Percentiles rank a stretch among this genome's conserved stretches.
Evolutionary conservation across 768 basidiomycete species (phyloP).

Genomic region (Tricholoma matsutake): DNA sequence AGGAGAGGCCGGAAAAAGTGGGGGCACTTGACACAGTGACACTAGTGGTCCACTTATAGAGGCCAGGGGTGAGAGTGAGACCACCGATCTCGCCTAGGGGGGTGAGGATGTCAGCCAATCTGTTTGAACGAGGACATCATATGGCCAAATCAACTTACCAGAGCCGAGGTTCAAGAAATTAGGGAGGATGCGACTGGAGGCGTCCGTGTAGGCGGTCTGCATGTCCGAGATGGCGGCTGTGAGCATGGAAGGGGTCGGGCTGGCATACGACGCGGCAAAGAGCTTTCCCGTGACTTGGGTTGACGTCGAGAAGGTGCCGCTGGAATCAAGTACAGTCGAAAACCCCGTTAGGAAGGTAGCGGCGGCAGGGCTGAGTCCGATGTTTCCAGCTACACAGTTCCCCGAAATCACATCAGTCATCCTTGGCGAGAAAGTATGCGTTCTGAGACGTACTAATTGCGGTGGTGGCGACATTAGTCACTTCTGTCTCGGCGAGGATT

Average conservation of each 20-base stretch:
- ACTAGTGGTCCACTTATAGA: too few relatives aligned
- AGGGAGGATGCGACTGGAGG: conserved; percentile 12
- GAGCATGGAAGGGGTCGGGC: conserved; percentile 19
- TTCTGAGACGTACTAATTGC: not conserved
- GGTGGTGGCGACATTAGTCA: not conserved
- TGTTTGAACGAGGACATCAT: not conserved
- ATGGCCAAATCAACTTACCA: conserved; percentile 8
- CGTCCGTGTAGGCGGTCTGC: conserved; percentile 20
- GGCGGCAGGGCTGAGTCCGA: conserved; percentile 21
- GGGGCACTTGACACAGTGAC: too few relatives aligned
- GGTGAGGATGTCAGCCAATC: not conserved
- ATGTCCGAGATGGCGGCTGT: conserved; percentile 19
- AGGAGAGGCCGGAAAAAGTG: too few relatives aligned
- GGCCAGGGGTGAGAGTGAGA: too few relatives aligned
- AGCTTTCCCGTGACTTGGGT: conserved; percentile 20
- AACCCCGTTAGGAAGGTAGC: conserved; percentile 21
- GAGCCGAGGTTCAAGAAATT: conserved; percentile 15
- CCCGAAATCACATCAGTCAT: not conserved
- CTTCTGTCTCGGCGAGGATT: not conserved
- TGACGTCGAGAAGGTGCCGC: conserved; percentile 17
- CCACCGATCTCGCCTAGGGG: conserved; percentile 16
- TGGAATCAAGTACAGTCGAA: conserved; percentile 13
- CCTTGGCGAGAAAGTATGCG: not conserved
- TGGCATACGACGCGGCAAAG: conserved; percentile 17
- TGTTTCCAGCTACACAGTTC: conserved; percentile 12